phyloP scores from a whole-genome alignment of 176 grass and related monocot genomes.

The Oryza officinalis region DNA sequence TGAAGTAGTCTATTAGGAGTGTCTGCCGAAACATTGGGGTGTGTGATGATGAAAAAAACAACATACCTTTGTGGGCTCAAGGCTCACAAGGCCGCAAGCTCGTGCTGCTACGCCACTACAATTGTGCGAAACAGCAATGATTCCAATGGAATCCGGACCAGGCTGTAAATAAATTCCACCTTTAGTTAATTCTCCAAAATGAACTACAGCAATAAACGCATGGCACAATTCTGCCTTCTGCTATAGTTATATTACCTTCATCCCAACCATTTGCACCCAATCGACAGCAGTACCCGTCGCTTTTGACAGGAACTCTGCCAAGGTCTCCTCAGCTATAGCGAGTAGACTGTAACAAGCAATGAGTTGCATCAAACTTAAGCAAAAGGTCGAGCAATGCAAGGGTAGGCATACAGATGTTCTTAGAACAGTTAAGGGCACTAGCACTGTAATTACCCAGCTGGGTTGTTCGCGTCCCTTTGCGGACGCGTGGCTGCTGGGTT shows the following conservation, averaged over 20 bases:
- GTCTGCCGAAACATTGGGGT: slow-evolving; percentile 45
- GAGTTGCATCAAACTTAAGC: background rate
- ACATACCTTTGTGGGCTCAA: slow-evolving; percentile 96
- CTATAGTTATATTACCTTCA: slow-evolving; percentile 68
- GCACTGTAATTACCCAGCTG: slow-evolving; percentile 69
- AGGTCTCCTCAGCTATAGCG: slow-evolving; percentile 96
- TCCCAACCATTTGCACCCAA: slow-evolving; percentile 99
- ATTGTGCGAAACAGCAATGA: slow-evolving; percentile 99
- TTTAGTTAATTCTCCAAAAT: slow-evolving; percentile 22
- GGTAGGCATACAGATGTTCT: background rate
- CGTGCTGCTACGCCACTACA: slow-evolving; percentile 97
- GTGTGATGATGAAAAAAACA: slow-evolving; percentile 30
- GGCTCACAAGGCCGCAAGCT: slow-evolving; percentile 98
- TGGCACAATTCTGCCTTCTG: slow-evolving; percentile 19
- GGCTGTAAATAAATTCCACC: slow-evolving; percentile 57
- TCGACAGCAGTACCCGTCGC: slow-evolving; percentile 95
- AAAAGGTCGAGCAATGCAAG: background rate
- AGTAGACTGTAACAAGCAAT: slow-evolving; percentile 65
- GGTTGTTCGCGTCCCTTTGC: slow-evolving; percentile 88
- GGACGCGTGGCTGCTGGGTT: slow-evolving; percentile 65
- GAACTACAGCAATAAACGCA: slow-evolving; percentile 27
- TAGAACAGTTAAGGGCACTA: background rate
- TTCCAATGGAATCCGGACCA: slow-evolving; percentile 99
- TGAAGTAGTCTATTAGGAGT: slow-evolving; percentile 42
- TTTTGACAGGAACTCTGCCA: slow-evolving; percentile 98